These are phyloP conservation scores for Fusarium sp. DNA, from an alignment of 2,329 filamentous ascomycete genomes.

Conservation along the genomic window DNA sequence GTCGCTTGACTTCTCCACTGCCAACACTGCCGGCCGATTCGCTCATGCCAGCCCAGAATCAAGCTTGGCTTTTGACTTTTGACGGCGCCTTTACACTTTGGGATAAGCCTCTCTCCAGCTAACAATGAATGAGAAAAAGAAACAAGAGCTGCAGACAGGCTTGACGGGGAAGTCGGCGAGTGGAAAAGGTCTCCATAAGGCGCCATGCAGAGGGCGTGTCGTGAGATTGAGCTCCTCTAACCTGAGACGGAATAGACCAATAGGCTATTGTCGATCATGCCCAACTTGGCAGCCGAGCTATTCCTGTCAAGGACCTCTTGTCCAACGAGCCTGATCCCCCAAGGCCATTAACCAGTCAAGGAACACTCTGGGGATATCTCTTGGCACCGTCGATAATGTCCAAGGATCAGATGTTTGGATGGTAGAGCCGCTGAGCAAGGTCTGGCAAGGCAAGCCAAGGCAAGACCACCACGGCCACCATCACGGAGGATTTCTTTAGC, in stretches of 20 bases:
- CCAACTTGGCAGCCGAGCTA: conserved; percentile 34
- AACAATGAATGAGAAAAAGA: conserved; percentile 2
- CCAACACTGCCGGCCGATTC: conserved; percentile 33
- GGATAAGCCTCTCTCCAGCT: conserved; percentile 27
- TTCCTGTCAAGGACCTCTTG: conserved; percentile 31
- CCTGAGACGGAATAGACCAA: conserved; percentile 18
- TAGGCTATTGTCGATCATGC: conserved; percentile 42
- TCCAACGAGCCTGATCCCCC: conserved; percentile 29
- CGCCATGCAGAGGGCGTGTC: conserved; percentile 28
- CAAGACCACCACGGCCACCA: background rate
- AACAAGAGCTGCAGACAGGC: conserved; percentile 22
- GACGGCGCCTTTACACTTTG: conserved; percentile 27
- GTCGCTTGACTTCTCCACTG: conserved; percentile 7
- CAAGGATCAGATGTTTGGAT: conserved; percentile 30
- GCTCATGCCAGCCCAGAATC: conserved; percentile 34
- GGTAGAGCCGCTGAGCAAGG: conserved; percentile 22
- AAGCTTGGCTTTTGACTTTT: conserved; percentile 37
- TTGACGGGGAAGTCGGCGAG: conserved; percentile 14
- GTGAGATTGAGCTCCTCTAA: conserved; percentile 26
- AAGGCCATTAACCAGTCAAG: conserved; percentile 17
- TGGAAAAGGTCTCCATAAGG: conserved; percentile 13
- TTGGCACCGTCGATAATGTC: conserved; percentile 38
- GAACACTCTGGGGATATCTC: conserved; percentile 45
- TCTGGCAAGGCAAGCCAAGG: background rate
- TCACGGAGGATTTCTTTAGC: conserved; percentile 26